phyloP scores from a whole-genome alignment of 73 alveolate species.

The Tetrahymena borealis region DNA sequence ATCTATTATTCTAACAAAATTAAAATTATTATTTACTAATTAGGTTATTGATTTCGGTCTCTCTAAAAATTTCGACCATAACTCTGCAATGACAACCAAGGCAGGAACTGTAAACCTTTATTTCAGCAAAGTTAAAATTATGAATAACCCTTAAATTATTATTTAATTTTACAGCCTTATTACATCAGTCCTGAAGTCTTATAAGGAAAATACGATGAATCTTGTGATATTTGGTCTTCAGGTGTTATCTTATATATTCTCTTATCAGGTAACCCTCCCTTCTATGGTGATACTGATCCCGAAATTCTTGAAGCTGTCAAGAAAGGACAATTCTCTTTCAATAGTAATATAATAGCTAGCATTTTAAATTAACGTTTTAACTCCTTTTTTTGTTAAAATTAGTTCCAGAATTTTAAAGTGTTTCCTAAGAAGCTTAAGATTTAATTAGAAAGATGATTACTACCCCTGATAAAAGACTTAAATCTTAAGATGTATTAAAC shows the following conservation, averaged over 20 bases:
- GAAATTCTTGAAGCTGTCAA: slow-evolving; percentile 54
- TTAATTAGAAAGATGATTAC: slow-evolving; percentile 60
- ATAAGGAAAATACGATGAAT: slow-evolving; percentile 45
- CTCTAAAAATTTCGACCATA: slow-evolving; percentile 53
- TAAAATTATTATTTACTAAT: too few species aligned
- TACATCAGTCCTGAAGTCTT: slow-evolving; percentile 70
- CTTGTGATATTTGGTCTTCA: slow-evolving; percentile 73
- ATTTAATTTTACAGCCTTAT: slow-evolving; percentile 41
- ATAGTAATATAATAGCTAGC: slow-evolving; percentile 41
- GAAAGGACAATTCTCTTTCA: slow-evolving; percentile 40
- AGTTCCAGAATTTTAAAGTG: slow-evolving; percentile 54
- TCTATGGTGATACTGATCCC: slow-evolving; percentile 83
- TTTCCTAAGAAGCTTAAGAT: slow-evolving; percentile 80
- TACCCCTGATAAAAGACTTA: slow-evolving; percentile 49
- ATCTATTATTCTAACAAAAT: too few species aligned
- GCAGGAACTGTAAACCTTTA: slow-evolving; percentile 56
- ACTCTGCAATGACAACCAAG: slow-evolving; percentile 55
- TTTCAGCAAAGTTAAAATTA: slow-evolving; percentile 37
- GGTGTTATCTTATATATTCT: slow-evolving; percentile 69
- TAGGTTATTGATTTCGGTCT: slow-evolving; percentile 79
- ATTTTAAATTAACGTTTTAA: background rate
- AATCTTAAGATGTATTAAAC: slow-evolving; percentile 56
- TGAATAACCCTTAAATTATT: too few species aligned
- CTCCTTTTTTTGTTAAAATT: too few species aligned
- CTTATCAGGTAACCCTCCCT: slow-evolving; percentile 86